These are phyloP conservation scores for Testicularia cyperi DNA, from an alignment of 1,284 basidiomycete genomes.

Conservation along the genomic window DNA sequence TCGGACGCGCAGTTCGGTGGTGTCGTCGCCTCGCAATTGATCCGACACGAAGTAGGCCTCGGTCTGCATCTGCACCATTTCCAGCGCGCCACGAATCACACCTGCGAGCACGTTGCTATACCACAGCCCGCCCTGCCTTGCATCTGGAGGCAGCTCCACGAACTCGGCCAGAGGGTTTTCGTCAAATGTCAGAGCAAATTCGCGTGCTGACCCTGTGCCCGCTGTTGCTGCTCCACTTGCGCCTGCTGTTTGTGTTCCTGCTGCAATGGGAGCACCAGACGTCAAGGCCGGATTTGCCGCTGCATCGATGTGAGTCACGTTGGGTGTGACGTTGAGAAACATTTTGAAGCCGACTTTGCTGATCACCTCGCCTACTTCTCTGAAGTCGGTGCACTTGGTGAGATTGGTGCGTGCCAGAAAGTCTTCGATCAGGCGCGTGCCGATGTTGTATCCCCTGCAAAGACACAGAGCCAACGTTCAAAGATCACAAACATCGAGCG, in stretches of 20 bases:
- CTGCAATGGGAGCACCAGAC: constrained; percentile 3
- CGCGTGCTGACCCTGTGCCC: constrained; percentile 45
- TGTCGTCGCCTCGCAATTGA: constrained; percentile 85
- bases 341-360: constrained; percentile 88
- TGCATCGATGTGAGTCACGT: constrained; percentile 69
- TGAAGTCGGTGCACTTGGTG: constrained; percentile 78
- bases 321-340: constrained; percentile 89
- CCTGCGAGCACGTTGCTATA: constrained; percentile 95
- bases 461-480: too few relatives aligned
- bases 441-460: constrained; percentile 97
- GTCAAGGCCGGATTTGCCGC: constrained; percentile 8
- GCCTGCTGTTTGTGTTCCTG: constrained; percentile 5
- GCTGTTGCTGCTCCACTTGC: neutral
- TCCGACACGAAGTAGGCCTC: constrained; percentile 87
- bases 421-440: constrained; percentile 92
- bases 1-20: constrained; percentile 87
- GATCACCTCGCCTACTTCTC: constrained; percentile 71
- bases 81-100: constrained; percentile 85
- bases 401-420: constrained; percentile 80
- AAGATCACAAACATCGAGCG: too few relatives aligned
- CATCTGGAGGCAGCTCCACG: constrained; percentile 92
- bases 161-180: constrained; percentile 97
- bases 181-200: constrained; percentile 82
- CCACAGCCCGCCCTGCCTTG: constrained; percentile 72
- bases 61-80: constrained; percentile 99